Base-by-base conservation (phyloP, 352 stramenopile species). In the Globisporangium paddicum region DNA sequence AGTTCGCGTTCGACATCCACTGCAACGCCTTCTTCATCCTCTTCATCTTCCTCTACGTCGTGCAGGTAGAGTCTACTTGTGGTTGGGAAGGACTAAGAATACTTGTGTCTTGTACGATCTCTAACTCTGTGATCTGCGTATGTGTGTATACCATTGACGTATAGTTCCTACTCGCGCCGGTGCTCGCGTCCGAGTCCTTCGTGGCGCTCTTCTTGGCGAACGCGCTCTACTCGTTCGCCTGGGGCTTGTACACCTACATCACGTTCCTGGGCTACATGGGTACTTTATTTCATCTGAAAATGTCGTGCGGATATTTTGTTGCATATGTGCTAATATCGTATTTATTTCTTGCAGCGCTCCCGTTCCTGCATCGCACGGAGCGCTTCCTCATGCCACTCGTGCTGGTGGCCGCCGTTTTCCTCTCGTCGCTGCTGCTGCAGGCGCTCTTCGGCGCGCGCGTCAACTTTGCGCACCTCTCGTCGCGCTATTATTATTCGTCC, bases 1-100 rank as follows among this genome's bases (percentile, higher is more conserved):
- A 99, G 53, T 99, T 99, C 71, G 96, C 97, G 18, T 99, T 99
- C 73, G 97, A 99, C 79, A 98, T 99, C 66, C 97, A 99, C 79
- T 98, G 95, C 86, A 99, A 99, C 83, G 87, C 95, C 37, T 99
- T 99, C 77, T 98, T 99, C 60, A 89, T 97, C 49, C 69, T 98
- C 30, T 98, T 99, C 66, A 77, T 99, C 9, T 81, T 98, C 60
- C 81, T 98, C 55, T 98, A 98, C 82, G 86, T 98, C 71, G 71
- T 94, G 7, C 80, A 96, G 73, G 79, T 96, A 56, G n/a, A n/a
- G n/a, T n/a, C n/a, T 25, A 18, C 21, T 26, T 16, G 25, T 47
- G 19, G 41, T 47, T 28, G 6, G 5, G 16, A 19, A 47, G 6
- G 5, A 47, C 8, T n/a, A n/a, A n/a, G n/a, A n/a, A 28, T 47